phyloP scores from a whole-genome alignment of 129 eudicot species.

The Pseudognaphalium luteoalbum region DNA sequence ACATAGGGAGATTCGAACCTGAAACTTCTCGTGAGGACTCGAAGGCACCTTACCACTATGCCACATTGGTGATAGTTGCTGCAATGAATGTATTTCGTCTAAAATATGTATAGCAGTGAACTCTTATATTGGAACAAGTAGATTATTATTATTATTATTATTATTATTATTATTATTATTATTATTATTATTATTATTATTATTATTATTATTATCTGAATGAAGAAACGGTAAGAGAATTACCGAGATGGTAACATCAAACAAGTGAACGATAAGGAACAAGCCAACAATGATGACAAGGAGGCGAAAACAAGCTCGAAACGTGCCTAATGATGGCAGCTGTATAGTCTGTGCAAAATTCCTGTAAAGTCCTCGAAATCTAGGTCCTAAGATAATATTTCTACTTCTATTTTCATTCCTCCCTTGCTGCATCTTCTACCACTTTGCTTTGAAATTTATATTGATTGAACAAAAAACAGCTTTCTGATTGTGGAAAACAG shows the following conservation, averaged over 20 bases:
- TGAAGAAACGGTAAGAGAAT: neutral
- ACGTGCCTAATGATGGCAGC: constrained; percentile 9
- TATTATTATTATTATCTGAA: neutral
- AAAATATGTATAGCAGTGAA: too few species aligned
- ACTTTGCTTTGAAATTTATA: neutral
- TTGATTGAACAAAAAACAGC: neutral
- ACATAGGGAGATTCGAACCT: too few species aligned
- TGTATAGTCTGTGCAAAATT: constrained; percentile 15
- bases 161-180: too few species aligned
- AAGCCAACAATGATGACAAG: constrained; percentile 26
- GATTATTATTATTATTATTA: neutral
- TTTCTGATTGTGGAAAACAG: neutral
- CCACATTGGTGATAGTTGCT: too few species aligned
- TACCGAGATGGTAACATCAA: constrained; percentile 21
- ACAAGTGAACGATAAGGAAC: constrained; percentile 18
- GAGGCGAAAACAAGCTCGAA: constrained; percentile 27
- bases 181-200: too few species aligned
- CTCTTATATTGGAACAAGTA: too few species aligned
- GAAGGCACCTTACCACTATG: too few species aligned
- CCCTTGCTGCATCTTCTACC: neutral
- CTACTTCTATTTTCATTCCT: constrained; percentile 1
- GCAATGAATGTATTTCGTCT: too few species aligned
- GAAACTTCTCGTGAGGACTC: too few species aligned
- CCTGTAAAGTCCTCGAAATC: constrained; percentile 24
- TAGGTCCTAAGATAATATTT: neutral